A percentile compares a stretch with the other conserved stretches of the same genome.
These are phyloP conservation scores for Phytophthora pini DNA, from an alignment of 352 stramenopile species.

Conservation along the genomic window DNA sequence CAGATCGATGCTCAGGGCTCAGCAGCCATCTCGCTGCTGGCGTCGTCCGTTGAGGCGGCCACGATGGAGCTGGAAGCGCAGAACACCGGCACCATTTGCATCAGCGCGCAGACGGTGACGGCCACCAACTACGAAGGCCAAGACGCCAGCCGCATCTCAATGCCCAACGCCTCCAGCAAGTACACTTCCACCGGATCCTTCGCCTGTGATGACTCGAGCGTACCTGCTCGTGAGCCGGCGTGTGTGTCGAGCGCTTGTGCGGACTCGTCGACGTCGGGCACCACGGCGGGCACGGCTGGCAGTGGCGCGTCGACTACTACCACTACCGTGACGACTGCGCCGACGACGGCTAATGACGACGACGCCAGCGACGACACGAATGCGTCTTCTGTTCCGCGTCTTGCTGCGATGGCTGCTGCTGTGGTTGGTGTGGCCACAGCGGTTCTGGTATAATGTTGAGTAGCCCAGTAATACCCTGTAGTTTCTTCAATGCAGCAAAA, in stretches of 20 bases:
- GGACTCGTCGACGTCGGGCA: constrained; percentile 14
- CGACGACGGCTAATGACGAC: constrained; percentile 24
- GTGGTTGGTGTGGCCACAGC: constrained; percentile 14
- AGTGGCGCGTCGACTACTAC: constrained; percentile 13
- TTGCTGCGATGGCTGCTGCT: constrained; percentile 16
- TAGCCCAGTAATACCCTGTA: neutral
- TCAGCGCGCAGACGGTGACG: constrained; percentile 23
- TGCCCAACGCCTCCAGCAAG: constrained; percentile 42
- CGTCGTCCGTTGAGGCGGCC: constrained; percentile 24
- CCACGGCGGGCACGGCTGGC: constrained; percentile 9
- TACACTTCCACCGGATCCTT: constrained; percentile 31
- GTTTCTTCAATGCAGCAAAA: too few relatives aligned
- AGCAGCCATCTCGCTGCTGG: constrained; percentile 21
- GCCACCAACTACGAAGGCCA: constrained; percentile 29
- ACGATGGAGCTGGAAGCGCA: constrained; percentile 31
- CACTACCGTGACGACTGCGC: constrained; percentile 17
- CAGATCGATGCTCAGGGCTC: constrained; percentile 30
- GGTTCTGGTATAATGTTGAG: constrained; percentile 19
- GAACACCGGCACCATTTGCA: constrained; percentile 35
- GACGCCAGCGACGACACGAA: constrained; percentile 29
- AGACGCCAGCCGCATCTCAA: constrained; percentile 34
- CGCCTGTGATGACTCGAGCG: constrained; percentile 26
- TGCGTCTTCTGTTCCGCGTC: constrained; percentile 12
- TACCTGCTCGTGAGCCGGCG: constrained; percentile 28
- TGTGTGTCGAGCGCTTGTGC: constrained; percentile 31